Conservation (phyloP, 2,329 filamentous ascomycete species). For the Claviceps sp. region DNA sequence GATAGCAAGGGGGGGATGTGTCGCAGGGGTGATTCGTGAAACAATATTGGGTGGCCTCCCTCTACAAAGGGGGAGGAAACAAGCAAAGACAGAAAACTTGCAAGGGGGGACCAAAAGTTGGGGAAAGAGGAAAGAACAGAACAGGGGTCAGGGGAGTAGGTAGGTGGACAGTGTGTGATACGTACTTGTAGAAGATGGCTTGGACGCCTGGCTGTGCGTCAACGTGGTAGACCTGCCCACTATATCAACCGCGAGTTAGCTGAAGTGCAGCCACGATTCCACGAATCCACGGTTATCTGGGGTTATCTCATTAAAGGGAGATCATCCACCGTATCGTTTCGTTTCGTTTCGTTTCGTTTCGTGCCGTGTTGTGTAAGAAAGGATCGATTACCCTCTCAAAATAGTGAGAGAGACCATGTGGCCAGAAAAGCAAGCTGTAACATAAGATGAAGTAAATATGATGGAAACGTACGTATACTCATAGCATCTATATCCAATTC, state of each 20-base stretch:
- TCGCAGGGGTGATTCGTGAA: too few relatives aligned
- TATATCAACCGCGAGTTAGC: neutral
- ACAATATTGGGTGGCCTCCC: too few relatives aligned
- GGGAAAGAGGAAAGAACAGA: neutral
- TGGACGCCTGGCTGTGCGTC: neutral
- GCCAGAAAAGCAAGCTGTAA: neutral
- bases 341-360: too few relatives aligned
- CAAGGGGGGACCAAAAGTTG: too few relatives aligned
- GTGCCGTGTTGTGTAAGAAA: neutral
- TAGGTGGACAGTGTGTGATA: neutral
- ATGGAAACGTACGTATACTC: neutral
- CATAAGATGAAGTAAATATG: neutral
- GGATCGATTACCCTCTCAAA: neutral
- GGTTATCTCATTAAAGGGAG: too few relatives aligned
- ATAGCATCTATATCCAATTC: neutral
- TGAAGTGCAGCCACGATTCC: too few relatives aligned
- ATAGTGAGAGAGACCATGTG: too few relatives aligned
- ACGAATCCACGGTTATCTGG: too few relatives aligned
- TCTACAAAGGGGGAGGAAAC: too few relatives aligned
- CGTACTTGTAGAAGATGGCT: slow-evolving; percentile 1
- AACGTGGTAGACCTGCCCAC: neutral
- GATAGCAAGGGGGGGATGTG: too few relatives aligned
- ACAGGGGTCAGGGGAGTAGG: neutral
- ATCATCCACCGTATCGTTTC: too few relatives aligned
- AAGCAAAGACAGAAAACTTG: too few relatives aligned